These are phyloP conservation scores for Populus trichocarpa DNA, from an alignment of 441 rosid species.

Conservation along the genomic window DNA sequence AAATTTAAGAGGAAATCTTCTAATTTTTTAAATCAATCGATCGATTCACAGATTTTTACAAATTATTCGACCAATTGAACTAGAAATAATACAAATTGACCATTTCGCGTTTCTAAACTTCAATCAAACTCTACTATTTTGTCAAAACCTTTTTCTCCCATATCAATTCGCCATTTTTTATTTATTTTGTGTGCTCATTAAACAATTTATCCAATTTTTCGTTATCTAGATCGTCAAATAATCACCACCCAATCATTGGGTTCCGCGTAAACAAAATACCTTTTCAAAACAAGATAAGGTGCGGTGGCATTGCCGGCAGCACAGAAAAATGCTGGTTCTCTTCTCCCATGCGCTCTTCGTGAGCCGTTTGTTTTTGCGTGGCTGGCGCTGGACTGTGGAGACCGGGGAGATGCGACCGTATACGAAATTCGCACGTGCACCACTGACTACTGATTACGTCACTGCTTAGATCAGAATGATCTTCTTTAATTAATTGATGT, in stretches of 20 bases:
- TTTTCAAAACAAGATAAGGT: background rate
- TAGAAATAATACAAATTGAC: too few relatives aligned
- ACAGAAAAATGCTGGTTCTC: too few relatives aligned
- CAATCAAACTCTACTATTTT: too few relatives aligned
- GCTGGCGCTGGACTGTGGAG: too few relatives aligned
- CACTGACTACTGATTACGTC: slow-evolving; percentile 16
- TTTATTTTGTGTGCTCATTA: too few relatives aligned
- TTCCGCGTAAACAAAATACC: background rate
- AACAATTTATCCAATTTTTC: background rate
- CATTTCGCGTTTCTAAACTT: too few relatives aligned
- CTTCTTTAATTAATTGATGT: background rate
- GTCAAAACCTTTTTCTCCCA: too few relatives aligned
- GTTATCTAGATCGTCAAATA: background rate
- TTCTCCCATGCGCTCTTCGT: background rate
- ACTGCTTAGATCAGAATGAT: slow-evolving; percentile 17
- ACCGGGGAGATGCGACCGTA: too few relatives aligned
- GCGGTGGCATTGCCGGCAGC: too few relatives aligned
- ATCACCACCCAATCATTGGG: background rate
- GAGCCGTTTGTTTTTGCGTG: background rate
- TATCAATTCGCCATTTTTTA: too few relatives aligned
- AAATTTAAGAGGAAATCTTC: accelerated
- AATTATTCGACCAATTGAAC: accelerated
- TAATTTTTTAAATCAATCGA: too few relatives aligned
- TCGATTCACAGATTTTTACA: too few relatives aligned
- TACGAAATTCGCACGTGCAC: background rate